phyloP scores from a whole-genome alignment of 2,329 filamentous ascomycete genomes.

The Verticillium nubilum region DNA sequence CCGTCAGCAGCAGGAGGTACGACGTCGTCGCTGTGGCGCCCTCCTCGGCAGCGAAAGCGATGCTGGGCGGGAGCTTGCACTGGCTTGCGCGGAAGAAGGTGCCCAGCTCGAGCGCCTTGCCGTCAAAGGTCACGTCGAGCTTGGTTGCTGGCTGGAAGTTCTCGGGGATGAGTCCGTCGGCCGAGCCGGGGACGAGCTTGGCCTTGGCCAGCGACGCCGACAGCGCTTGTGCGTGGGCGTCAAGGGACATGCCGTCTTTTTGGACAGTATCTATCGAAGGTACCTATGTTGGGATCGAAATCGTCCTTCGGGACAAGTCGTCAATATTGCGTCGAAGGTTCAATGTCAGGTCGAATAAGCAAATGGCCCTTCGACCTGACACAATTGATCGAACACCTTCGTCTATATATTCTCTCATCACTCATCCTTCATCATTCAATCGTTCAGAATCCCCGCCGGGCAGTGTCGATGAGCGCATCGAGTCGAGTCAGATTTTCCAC shows the following conservation, averaged over 20 bases:
- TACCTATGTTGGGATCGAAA: not conserved
- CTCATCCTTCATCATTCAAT: not conserved
- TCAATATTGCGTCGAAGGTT: not conserved
- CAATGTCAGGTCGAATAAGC: not conserved
- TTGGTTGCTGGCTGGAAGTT: slow-evolving; percentile 35
- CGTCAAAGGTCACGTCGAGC: slow-evolving; percentile 30
- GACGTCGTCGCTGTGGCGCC: slow-evolving; percentile 20
- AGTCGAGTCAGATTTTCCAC: not conserved
- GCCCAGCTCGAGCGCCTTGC: slow-evolving; percentile 26
- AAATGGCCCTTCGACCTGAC: not conserved
- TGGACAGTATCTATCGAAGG: not conserved
- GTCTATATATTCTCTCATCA: not conserved
- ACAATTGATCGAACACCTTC: not conserved
- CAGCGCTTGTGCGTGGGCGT: slow-evolving; percentile 17
- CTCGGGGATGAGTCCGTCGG: slow-evolving; percentile 31
- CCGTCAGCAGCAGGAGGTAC: slow-evolving; percentile 44
- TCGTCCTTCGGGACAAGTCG: not conserved
- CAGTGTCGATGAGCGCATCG: not conserved
- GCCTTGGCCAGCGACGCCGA: slow-evolving; percentile 26
- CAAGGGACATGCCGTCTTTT: slow-evolving; percentile 7
- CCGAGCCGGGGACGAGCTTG: slow-evolving; percentile 33
- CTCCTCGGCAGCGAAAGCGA: slow-evolving; percentile 28
- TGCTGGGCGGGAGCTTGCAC: slow-evolving; percentile 27
- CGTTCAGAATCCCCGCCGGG: not conserved
- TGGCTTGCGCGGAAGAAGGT: slow-evolving; percentile 34